Base-by-base conservation (phyloP, 495 filamentous ascomycete species). In the Podospora sp. region DNA sequence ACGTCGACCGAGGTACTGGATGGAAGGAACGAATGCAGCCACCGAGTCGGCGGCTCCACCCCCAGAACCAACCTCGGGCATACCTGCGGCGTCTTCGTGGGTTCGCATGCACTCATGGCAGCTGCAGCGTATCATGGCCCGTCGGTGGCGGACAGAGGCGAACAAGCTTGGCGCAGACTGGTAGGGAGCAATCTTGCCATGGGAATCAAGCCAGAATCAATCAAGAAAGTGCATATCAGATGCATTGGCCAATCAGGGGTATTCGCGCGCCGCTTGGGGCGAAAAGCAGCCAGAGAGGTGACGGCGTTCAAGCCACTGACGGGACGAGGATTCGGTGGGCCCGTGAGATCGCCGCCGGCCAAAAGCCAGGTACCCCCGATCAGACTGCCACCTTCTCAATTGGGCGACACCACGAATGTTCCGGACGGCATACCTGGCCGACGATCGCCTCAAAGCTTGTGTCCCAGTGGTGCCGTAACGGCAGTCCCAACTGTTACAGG, bases 211-310 rank as follows among this genome's bases (percentile, higher is more conserved):
- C 52, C 8, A 26, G 52, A n/a, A 7, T 2, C 40, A 46, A 46
- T 21, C 52, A 26, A 55, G 21, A 55, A 55, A 55, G 52, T 55
- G 52, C 52, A 26, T 55, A 55, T 55, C 16, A 22, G 21, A 22
- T 22, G 24, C 52, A 55, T 55, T 55, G 52, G 52, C 52, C 52
- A 55, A 55, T 55, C 52, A 55, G 21, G 1, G 52, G 52, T n/a
- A 7, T 9, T 21, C 20, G 52, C 56, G 25, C 24, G 16, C 14
- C 56, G 7, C 26, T 22, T n/a, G 26, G 6, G 26, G 21, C 56
- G 21, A 59, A 22, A 59, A 22, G 6, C 3, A 33, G 22, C n/a
- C 56, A 33, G 22, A 26, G 56, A 18, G 52, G 20, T 2, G 1
- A 33, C 14, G 2, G 4, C 40, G 11, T 14, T 46, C 40, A 12